Base-by-base conservation (phyloP, 129 eudicot genomes). In the Erigeron canadensis region DNA sequence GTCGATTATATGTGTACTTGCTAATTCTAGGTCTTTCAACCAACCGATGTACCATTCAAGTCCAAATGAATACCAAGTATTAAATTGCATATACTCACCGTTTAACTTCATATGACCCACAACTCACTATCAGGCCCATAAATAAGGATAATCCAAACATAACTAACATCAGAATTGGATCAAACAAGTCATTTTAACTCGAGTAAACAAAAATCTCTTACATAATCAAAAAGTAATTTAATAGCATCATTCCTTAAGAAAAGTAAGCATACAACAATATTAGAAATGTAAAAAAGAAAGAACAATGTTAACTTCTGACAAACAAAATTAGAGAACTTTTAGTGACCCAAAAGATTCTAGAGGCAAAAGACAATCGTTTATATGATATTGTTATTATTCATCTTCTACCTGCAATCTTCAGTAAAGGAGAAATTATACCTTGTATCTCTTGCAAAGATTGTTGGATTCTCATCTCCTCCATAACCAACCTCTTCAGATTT, bases 391-490 rank as follows among this genome's bases (percentile, higher is more conserved):
- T 53, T 57, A 16, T 16, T 7, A 11, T 60, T 60, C 45, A 86
- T 67, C 91, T 81, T 76, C 89, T 89, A 5, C 97, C 96, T 50
- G 93, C 90, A 75, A 86, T 87, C 85, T 86, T 87, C 79, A 94
- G 69, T 76, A 94, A 63, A 18, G 98, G 98, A 68, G 90, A 87
- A 68, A 94, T 82, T 4, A 89, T 86, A 70, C 98, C 98, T 80
- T 94, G 98, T 46, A 94, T 84, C 81, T 94, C 98, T 43, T 80
- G 85, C 87, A 94, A 82, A 41, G 95, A 80, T 48, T 82, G 82
- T 71, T 94, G 96, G 71, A 86, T 81, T 61, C 89, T 72, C 5
- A 89, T 76, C 87, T 94, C 98, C 76, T 94, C 98, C 66, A 76
- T 79, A 40, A 94, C 81, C 15, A 82, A 83, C 39, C 96, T 70